Conservation (phyloP, 805 yeast genomes). For the Hanseniaspora lachancei region DNA sequence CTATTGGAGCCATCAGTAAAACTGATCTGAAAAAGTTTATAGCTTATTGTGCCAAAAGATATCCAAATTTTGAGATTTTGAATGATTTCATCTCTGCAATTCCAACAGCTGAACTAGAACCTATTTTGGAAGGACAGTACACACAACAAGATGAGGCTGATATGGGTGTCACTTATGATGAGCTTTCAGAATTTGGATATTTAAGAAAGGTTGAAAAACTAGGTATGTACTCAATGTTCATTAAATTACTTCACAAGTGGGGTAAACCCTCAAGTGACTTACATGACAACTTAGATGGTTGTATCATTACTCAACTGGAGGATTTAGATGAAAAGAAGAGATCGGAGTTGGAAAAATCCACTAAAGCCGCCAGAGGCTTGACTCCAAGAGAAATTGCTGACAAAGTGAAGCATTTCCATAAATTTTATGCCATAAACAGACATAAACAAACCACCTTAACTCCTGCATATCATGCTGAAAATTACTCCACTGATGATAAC, state of each 20-base stretch:
- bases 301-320: background rate
- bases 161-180: conserved; percentile 97
- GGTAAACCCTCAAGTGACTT: background rate
- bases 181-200: conserved; percentile 78
- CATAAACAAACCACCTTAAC: conserved; percentile 97
- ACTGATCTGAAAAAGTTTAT: conserved; percentile 82
- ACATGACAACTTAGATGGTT: conserved; percentile 9
- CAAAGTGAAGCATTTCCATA: conserved; percentile 85
- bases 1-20: conserved; percentile 97
- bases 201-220: conserved; percentile 84
- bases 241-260: conserved; percentile 86
- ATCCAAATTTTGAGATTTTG: conserved; percentile 58
- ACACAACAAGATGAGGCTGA: conserved; percentile 94
- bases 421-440: conserved; percentile 86
- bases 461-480: conserved; percentile 95
- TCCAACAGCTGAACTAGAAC: conserved; percentile 97
- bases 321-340: conserved; percentile 1
- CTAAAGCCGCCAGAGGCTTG: conserved; percentile 43
- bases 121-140: conserved; percentile 68
- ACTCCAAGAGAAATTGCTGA: conserved; percentile 77
- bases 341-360: background rate
- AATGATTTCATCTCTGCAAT: conserved; percentile 73
- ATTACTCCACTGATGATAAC: conserved; percentile 95
- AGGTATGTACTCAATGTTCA: conserved; percentile 92
- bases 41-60: conserved; percentile 56